phyloP scores from a whole-genome alignment of 2,329 filamentous ascomycete genomes.

The Phaeomoniella chlamydospora region DNA sequence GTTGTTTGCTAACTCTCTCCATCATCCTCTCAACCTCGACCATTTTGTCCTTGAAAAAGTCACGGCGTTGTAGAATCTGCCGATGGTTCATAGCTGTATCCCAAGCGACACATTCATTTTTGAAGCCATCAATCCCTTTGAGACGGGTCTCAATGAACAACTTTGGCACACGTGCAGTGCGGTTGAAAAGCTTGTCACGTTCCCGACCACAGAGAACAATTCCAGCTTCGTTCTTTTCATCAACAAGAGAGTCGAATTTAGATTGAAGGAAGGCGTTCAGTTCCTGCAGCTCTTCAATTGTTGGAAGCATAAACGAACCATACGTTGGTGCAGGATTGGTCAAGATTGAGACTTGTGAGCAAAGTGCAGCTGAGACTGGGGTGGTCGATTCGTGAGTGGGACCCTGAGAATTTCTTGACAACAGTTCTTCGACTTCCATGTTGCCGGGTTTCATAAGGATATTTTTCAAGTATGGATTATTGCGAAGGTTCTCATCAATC shows the following conservation, averaged over 20 bases:
- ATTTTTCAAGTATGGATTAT: neutral
- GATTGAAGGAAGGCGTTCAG: neutral
- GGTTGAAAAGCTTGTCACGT: neutral
- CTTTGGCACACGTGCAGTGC: neutral
- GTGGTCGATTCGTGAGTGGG: neutral
- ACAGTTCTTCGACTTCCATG: neutral
- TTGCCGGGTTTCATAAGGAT: neutral
- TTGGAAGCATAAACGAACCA: neutral
- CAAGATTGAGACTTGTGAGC: neutral
- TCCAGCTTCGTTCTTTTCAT: neutral
- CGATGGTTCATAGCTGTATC: neutral
- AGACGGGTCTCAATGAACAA: neutral
- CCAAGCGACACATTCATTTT: neutral
- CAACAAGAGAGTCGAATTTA: neutral
- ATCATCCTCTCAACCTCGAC: neutral
- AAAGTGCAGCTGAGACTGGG: neutral
- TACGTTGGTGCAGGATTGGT: neutral
- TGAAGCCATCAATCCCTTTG: neutral
- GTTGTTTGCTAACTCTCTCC: too few relatives aligned
- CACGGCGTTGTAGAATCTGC: neutral
- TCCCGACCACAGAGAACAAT: neutral
- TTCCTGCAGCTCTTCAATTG: neutral
- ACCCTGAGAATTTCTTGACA: neutral
- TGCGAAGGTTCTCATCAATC: neutral
- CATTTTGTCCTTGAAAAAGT: neutral